These are phyloP conservation scores for Durotheca rogersii DNA, from an alignment of 495 filamentous ascomycete species.

Conservation along the genomic window DNA sequence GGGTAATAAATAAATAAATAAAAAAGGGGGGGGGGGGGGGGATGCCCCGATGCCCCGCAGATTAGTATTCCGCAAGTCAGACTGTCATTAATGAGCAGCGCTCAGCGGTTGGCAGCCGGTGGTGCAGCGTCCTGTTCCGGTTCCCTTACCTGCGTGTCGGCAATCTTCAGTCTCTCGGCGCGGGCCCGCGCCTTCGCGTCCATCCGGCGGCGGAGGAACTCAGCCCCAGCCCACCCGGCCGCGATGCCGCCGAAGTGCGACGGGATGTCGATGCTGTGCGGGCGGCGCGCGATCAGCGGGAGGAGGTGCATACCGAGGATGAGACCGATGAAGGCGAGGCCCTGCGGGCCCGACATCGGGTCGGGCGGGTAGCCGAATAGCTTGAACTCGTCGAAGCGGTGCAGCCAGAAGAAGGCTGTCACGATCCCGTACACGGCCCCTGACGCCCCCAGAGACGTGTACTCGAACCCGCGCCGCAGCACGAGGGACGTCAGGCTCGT, in stretches of 20 bases:
- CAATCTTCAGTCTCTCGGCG: constrained; percentile 27
- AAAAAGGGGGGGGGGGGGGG: too few relatives aligned
- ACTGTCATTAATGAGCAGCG: background rate
- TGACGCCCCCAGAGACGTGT: constrained; percentile 67
- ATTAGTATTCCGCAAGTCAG: background rate
- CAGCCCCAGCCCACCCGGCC: constrained; percentile 47
- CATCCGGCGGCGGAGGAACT: constrained; percentile 28
- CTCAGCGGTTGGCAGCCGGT: background rate
- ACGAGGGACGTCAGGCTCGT: constrained; percentile 61
- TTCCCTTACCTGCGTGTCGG: constrained; percentile 15
- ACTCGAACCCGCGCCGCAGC: constrained; percentile 39
- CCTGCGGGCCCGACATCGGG: constrained; percentile 52
- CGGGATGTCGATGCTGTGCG: constrained; percentile 58
- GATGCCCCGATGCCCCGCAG: too few relatives aligned
- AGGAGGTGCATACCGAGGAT: constrained; percentile 51
- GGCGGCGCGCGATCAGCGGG: constrained; percentile 37
- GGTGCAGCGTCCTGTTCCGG: constrained; percentile 5
- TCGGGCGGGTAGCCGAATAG: constrained; percentile 54
- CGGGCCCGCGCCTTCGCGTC: constrained; percentile 28
- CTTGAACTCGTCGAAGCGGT: constrained; percentile 54
- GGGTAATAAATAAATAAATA: too few relatives aligned
- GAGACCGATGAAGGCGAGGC: constrained; percentile 49
- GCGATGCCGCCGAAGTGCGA: constrained; percentile 73
- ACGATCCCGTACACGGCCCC: constrained; percentile 69
- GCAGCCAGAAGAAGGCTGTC: constrained; percentile 67